Base-by-base conservation (phyloP, 2,329 filamentous ascomycete genomes). In the Tympanopsis confertula region DNA sequence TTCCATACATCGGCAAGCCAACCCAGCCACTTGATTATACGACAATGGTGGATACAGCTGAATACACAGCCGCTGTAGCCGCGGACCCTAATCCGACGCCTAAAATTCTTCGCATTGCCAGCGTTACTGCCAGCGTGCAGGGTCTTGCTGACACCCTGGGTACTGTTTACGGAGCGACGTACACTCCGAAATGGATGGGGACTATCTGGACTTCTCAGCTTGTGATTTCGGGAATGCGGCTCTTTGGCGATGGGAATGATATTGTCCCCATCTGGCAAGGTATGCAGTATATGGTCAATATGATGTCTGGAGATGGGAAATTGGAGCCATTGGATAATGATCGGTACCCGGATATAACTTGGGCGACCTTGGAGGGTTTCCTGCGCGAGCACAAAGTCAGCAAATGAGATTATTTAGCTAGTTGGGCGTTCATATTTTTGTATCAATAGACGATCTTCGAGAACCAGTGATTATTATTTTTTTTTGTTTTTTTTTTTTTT, bases 211-310 rank as follows among this genome's bases (percentile, higher is more conserved):
- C 44, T 12, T 29, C 44, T 19, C 40, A 39, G 19, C 35, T 39
- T 5, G 22, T 32, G 5, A 39, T 43, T 13, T 20, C 36, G 3
- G 28, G 38, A 2, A 41, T 45, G 41, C 36, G 40, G 35, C 39
- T 39, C 2, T 39, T 44, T 1, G 44, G 44, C 5, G 35, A 39
- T 10, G 42, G 42, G 18, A 35, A 40, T 5, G 39, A 41, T 13
- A 13, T 41, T 4, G 39, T 45, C 19, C 44, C 44, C n/a, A 39
- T 39, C 12, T 45, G 44, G 44, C 44, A 45, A 35, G 44, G 44
- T 14, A 44, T 45, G 44, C 44, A 45, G 22, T 45, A 45, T 19
- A 41, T 44, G 38, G 38, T 14, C 5, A 41, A 45, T 17, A 45
- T 45, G 42, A 42, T 41, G 17, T 44, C 42, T 3, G 44, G 44